Conservation (phyloP, 305 asterid genomes). For the Lippia alba region DNA sequence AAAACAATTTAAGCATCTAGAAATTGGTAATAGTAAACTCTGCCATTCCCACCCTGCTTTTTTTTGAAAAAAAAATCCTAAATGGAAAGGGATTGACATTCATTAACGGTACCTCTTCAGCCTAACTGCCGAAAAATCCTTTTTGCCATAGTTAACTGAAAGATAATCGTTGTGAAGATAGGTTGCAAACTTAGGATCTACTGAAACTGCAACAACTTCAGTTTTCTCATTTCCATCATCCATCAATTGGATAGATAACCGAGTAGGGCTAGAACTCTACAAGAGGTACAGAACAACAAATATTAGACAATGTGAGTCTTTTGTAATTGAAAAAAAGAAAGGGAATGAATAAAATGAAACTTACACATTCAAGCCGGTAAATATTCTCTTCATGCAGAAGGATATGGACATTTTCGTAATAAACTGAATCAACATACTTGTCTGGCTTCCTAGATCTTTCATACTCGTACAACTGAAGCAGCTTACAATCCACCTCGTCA, state of each 20-base stretch:
- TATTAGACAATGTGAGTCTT: conserved; percentile 5
- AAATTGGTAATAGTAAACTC: background rate
- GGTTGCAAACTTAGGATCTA: conserved; percentile 85
- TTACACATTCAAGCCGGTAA: conserved; percentile 75
- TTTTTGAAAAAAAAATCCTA: background rate
- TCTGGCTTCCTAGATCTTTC: conserved; percentile 71
- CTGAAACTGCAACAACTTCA: conserved; percentile 89
- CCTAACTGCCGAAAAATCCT: conserved; percentile 67
- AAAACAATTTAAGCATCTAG: background rate
- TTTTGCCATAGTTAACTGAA: conserved; percentile 66
- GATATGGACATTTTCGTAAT: conserved; percentile 70
- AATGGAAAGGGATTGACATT: conserved; percentile 15
- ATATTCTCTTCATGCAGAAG: conserved; percentile 70
- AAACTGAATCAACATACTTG: conserved; percentile 71
- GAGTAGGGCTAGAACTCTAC: conserved; percentile 72
- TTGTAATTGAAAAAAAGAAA: background rate
- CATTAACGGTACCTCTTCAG: conserved; percentile 70
- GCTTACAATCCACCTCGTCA: conserved; percentile 73
- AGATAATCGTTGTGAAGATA: conserved; percentile 85
- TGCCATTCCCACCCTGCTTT: background rate
- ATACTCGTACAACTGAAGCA: conserved; percentile 70
- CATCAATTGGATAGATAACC: conserved; percentile 86
- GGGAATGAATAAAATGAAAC: conserved; percentile 42
- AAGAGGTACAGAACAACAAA: conserved; percentile 46
- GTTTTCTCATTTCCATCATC: conserved; percentile 92